Conservation (phyloP, 257 asterid species). For the Verbena officinalis region DNA sequence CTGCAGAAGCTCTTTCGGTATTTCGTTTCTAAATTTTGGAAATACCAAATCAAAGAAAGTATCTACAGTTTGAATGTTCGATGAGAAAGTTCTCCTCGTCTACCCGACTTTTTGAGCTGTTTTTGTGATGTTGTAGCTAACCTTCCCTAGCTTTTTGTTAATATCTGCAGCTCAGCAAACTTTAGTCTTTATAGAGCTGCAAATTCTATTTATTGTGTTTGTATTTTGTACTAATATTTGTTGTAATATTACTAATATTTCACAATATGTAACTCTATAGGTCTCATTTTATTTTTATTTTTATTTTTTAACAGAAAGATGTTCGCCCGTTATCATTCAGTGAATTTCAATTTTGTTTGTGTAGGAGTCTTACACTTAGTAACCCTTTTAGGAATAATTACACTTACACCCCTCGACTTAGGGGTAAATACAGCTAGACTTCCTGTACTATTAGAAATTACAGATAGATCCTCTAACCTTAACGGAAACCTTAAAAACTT, state of each 20-base stretch:
- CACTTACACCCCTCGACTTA: no score
- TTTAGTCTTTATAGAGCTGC: no score
- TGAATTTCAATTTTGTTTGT: no score
- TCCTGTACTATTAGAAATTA: no score
- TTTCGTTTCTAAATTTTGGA: conserved; percentile 9
- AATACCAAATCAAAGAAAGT: conserved; percentile 7
- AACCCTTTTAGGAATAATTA: no score
- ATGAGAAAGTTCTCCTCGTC: conserved; percentile 25
- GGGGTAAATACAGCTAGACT: no score
- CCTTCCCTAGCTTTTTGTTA: conserved; percentile 13
- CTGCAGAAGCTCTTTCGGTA: conserved; percentile 16
- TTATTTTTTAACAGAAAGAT: no score
- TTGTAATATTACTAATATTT: conserved; percentile 30
- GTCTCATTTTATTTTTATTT: no score
- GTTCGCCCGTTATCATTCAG: no score
- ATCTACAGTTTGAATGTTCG: conserved; percentile 8
- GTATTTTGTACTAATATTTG: conserved; percentile 34
- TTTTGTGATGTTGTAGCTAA: conserved; percentile 19
- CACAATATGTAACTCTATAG: conserved; percentile 12
- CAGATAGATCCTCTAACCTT: no score
- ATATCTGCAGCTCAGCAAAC: conserved; percentile 30
- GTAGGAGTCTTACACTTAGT: no score
- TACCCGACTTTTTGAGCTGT: conserved; percentile 28
- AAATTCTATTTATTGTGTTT: conserved; percentile 23
- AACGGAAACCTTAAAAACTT: no score